Evolutionary conservation across 768 basidiomycete genomes (phyloP).

Genomic region (Pleurotus ostreatus): DNA sequence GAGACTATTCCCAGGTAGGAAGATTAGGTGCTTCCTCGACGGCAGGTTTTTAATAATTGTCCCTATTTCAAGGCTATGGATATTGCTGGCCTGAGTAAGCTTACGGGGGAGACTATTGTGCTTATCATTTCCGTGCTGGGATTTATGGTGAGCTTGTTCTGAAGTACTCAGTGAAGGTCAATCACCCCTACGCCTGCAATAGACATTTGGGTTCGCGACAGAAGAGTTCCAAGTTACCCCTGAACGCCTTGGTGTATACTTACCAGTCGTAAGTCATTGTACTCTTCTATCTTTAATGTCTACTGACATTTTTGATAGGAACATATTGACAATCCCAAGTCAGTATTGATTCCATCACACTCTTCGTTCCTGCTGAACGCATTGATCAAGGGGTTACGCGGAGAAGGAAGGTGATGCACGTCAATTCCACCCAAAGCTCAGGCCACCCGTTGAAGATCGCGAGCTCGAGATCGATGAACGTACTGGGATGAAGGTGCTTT

Average conservation of each 20-base stretch:
- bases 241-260: conserved; percentile 72
- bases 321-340: conserved; percentile 81
- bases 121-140: conserved; percentile 55
- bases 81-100: conserved; percentile 64
- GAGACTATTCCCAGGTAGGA: conserved; percentile 62
- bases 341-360: conserved; percentile 6
- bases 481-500: conserved; percentile 72
- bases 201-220: conserved; percentile 64
- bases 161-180: not conserved
- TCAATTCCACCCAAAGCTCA: conserved; percentile 63
- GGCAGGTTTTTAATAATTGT: not conserved
- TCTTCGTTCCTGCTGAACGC: not conserved
- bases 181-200: not conserved
- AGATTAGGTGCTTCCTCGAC: not conserved
- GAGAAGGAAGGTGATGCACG: conserved; percentile 70
- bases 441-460: conserved; percentile 66
- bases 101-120: conserved; percentile 60
- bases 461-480: conserved; percentile 75
- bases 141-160: conserved; percentile 38
- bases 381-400: conserved; percentile 52
- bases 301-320: conserved; percentile 31
- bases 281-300: not conserved
- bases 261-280: conserved; percentile 50
- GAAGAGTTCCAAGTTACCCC: conserved; percentile 69
- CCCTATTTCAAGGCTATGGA: conserved; percentile 51